phyloP scores from a whole-genome alignment of 345 rosid species.

The Adansonia digitata region DNA sequence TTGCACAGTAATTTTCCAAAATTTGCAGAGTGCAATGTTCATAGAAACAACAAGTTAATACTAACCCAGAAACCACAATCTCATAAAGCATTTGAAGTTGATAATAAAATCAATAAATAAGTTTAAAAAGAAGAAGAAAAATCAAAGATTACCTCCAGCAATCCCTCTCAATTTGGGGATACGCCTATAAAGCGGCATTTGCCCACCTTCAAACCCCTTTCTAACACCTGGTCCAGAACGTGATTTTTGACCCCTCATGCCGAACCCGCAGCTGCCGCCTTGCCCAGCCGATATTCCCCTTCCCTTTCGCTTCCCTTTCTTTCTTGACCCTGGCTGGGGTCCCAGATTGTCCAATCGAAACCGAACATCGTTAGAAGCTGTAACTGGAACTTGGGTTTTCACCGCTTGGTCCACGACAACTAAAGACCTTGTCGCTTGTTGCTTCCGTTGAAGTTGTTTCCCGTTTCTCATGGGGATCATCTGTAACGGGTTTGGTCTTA shows the following conservation, averaged over 20 bases:
- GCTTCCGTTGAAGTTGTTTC: not conserved
- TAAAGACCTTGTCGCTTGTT: slow-evolving; percentile 11
- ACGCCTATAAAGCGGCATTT: slow-evolving; percentile 89
- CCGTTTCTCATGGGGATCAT: slow-evolving; percentile 16
- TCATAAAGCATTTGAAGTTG: not conserved
- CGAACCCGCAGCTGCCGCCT: slow-evolving; percentile 90
- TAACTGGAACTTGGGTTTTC: slow-evolving; percentile 10
- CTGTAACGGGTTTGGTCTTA: slow-evolving; percentile 25
- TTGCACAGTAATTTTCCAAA: too few species aligned
- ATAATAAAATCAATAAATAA: too few species aligned
- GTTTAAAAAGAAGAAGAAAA: too few species aligned
- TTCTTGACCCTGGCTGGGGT: slow-evolving; percentile 90
- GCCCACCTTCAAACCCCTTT: slow-evolving; percentile 95
- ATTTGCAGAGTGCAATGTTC: not conserved
- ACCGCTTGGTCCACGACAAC: slow-evolving; percentile 35
- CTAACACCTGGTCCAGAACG: slow-evolving; percentile 86
- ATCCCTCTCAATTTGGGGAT: slow-evolving; percentile 61
- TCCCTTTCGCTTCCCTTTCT: slow-evolving; percentile 86
- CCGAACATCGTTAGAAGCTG: slow-evolving; percentile 28
- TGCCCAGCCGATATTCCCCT: slow-evolving; percentile 88
- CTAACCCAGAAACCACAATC: not conserved
- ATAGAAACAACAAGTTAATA: not conserved
- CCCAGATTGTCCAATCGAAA: slow-evolving; percentile 76
- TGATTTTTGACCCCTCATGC: slow-evolving; percentile 99
- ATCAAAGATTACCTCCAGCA: slow-evolving; percentile 39